Evolutionary conservation across 441 rosid genomes (phyloP).

Genomic region (Populus hybrid): DNA sequence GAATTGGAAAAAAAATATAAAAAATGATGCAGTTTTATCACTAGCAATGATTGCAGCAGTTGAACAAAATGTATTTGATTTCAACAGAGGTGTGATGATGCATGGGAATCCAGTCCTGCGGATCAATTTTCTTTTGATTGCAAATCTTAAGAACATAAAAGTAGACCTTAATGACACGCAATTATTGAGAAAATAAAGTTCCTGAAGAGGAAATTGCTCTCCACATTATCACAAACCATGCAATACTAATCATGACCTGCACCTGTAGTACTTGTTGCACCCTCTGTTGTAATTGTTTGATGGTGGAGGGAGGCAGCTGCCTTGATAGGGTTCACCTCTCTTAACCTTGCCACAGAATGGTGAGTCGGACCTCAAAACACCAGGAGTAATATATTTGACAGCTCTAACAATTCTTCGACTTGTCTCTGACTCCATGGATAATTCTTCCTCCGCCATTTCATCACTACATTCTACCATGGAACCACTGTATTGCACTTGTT

Average conservation of each 20-base stretch:
- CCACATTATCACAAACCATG: neutral
- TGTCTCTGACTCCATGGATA: constrained; percentile 12
- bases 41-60: neutral
- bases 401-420: constrained; percentile 5
- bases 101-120: neutral
- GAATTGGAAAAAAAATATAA: neutral
- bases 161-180: neutral
- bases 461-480: constrained; percentile 9
- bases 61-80: neutral
- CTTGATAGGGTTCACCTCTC: constrained; percentile 7
- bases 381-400: neutral
- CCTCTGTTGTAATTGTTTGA: constrained; percentile 15
- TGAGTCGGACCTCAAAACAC: neutral
- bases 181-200: neutral
- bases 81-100: neutral
- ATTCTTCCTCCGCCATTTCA: constrained; percentile 12
- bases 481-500: neutral
- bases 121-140: neutral
- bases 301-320: constrained; percentile 13
- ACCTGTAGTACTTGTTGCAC: neutral
- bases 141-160: neutral
- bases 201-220: neutral
- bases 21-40: neutral
- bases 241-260: neutral
- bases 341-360: neutral